A percentile compares a stretch with the other conserved stretches of the same genome.
Evolutionary conservation across 208 protist species (phyloP).

Genomic region (Acanthamoeba sp.): DNA sequence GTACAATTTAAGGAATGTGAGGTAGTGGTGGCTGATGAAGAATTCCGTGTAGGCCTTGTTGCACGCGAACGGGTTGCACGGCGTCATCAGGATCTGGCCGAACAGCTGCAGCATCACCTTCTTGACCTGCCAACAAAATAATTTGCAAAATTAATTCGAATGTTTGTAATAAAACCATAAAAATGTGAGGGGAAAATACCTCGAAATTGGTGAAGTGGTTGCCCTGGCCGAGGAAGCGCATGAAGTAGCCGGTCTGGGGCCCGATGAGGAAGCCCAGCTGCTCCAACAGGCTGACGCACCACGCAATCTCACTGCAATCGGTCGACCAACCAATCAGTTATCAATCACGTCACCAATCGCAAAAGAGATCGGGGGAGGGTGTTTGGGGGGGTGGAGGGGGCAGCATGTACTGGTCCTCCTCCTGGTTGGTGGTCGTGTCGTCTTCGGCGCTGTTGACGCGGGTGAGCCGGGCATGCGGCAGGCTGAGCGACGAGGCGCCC

Average conservation of each 20-base stretch:
- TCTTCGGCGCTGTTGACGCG: neutral
- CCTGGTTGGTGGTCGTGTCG: neutral
- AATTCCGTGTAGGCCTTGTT: constrained; percentile 66
- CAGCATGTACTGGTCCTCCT: neutral
- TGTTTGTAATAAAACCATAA: neutral
- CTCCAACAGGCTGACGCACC: constrained; percentile 27
- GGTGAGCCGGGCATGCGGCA: neutral
- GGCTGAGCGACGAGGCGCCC: neutral
- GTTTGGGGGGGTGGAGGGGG: too few relatives aligned
- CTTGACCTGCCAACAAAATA: constrained; percentile 46
- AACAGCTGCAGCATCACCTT: constrained; percentile 73
- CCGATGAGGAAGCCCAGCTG: constrained; percentile 42
- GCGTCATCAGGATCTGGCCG: constrained; percentile 56
- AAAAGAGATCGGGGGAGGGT: too few relatives aligned
- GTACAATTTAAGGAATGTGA: constrained; percentile 73
- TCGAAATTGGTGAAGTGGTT: constrained; percentile 63
- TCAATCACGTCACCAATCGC: too few relatives aligned
- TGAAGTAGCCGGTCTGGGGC: constrained; percentile 64
- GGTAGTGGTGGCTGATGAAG: constrained; percentile 76
- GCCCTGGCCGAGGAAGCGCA: constrained; percentile 55
- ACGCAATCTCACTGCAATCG: neutral
- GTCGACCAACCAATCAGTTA: too few relatives aligned
- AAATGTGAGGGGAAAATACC: neutral
- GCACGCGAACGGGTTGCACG: constrained; percentile 38
- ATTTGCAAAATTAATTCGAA: too few relatives aligned